Percentiles rank a stretch among this genome's conserved stretches.
Conservation (phyloP, 352 stramenopile genomes). For the Chrysophaeum taylorii region DNA sequence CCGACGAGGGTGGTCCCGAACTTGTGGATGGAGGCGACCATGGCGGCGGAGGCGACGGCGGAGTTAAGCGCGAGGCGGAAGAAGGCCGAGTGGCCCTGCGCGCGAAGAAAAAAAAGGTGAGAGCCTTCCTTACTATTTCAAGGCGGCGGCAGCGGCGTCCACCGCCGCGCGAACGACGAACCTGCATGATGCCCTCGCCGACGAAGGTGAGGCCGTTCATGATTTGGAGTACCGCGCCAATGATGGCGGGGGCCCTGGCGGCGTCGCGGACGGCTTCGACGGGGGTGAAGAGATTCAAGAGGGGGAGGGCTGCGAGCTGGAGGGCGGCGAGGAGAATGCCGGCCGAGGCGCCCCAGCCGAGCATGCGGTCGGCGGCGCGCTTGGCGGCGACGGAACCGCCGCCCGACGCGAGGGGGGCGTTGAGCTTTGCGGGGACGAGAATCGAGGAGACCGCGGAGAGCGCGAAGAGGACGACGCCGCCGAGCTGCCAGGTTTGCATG, state of each 20-base stretch:
- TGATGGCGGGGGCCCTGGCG: constrained; percentile 43
- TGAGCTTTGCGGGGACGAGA: constrained; percentile 14
- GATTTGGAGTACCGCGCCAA: constrained; percentile 50
- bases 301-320: constrained; percentile 44
- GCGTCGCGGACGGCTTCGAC: constrained; percentile 49
- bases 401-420: neutral
- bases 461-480: constrained; percentile 33
- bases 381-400: constrained; percentile 32
- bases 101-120: no score
- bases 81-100: neutral
- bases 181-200: constrained; percentile 49
- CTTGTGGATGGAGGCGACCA: neutral
- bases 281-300: constrained; percentile 47
- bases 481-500: constrained; percentile 47
- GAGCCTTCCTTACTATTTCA: no score
- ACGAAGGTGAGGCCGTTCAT: constrained; percentile 60
- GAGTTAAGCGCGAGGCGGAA: neutral
- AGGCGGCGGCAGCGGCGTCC: no score
- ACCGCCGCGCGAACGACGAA: no score
- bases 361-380: constrained; percentile 45
- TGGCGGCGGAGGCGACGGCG: neutral
- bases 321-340: constrained; percentile 31
- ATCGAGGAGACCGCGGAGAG: constrained; percentile 15
- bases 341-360: constrained; percentile 53
- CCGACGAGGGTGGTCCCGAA: neutral